A percentile compares a stretch with the other conserved stretches of the same genome.
Evolutionary conservation across 768 basidiomycete genomes (phyloP).

Genomic region (Dacryopinax primogenitus): DNA sequence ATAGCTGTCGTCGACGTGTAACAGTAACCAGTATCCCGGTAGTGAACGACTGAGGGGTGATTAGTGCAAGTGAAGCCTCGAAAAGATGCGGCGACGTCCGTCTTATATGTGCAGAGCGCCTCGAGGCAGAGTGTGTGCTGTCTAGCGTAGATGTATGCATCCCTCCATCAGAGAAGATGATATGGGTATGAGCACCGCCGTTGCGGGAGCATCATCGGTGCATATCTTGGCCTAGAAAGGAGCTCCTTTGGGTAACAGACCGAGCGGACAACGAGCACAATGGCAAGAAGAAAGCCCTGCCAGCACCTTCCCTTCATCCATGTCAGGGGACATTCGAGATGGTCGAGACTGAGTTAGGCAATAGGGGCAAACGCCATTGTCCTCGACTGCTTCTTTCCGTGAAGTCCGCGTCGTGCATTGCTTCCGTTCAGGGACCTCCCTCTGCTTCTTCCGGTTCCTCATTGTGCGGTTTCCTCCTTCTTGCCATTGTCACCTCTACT

Average conservation of each 20-base stretch:
- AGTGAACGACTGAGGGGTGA: not conserved
- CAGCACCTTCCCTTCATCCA: not conserved
- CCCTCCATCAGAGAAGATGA: not conserved
- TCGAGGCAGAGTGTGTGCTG: not conserved
- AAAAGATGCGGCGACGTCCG: not conserved
- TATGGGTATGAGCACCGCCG: slow-evolving; percentile 2
- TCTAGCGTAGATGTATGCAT: not conserved
- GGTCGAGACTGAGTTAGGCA: not conserved
- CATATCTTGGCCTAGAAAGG: not conserved
- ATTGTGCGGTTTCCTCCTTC: slow-evolving; percentile 3
- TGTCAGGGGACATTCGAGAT: not conserved
- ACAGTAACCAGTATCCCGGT: not conserved
- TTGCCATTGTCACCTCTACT: slow-evolving; percentile 1
- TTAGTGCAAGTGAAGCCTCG: not conserved
- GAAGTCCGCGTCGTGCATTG: not conserved
- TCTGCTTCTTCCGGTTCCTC: not conserved
- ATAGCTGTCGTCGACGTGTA: not conserved
- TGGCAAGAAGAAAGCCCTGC: not conserved
- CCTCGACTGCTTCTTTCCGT: not conserved
- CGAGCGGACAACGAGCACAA: not conserved
- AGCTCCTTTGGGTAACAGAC: not conserved
- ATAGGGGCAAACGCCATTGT: not conserved
- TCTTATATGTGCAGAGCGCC: not conserved
- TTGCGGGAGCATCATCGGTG: not conserved
- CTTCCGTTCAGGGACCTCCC: not conserved